Evolutionary conservation across 2,329 filamentous ascomycete species (phyloP).

Genomic region (Cyphellophora attinorum): DNA sequence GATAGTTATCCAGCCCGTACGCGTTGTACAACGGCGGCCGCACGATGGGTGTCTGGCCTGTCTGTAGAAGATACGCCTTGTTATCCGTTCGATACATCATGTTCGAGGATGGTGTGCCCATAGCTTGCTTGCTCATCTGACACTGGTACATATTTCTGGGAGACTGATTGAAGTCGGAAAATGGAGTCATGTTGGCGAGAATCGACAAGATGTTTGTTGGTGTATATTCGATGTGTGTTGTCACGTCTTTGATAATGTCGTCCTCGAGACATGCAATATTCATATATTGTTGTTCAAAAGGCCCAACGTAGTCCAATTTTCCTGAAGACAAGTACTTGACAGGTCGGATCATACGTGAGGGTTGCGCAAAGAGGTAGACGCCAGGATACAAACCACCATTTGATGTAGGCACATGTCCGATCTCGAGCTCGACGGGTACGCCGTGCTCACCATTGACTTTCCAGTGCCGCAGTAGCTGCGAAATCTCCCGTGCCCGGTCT

Average conservation of each 20-base stretch:
- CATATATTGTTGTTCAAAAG: conserved; percentile 97
- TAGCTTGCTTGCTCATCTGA: conserved; percentile 99
- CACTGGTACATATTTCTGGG: conserved; percentile 99
- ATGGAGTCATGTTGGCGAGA: conserved; percentile 95
- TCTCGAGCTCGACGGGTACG: conserved; percentile 75
- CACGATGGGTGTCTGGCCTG: conserved; percentile 89
- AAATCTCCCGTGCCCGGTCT: conserved; percentile 68
- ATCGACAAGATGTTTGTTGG: conserved; percentile 97
- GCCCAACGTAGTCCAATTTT: conserved; percentile 78
- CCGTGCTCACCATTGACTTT: conserved; percentile 80
- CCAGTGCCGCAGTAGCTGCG: conserved; percentile 84
- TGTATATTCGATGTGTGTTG: conserved; percentile 86
- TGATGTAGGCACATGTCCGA: conserved; percentile 82
- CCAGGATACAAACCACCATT: conserved; percentile 92
- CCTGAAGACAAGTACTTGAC: conserved; percentile 85
- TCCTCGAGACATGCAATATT: conserved; percentile 85
- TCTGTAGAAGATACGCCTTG: conserved; percentile 90
- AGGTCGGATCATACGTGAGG: conserved; percentile 79
- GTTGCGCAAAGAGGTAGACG: conserved; percentile 81
- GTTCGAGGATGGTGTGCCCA: conserved; percentile 89
- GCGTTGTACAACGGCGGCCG: conserved; percentile 87
- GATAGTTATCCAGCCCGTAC: conserved; percentile 96
- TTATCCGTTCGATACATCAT: conserved; percentile 86
- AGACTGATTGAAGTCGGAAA: conserved; percentile 97
- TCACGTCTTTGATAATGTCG: conserved; percentile 78